Evolutionary conservation across 257 asterid genomes (phyloP).

Genomic region (Ligustrum vulgare): DNA sequence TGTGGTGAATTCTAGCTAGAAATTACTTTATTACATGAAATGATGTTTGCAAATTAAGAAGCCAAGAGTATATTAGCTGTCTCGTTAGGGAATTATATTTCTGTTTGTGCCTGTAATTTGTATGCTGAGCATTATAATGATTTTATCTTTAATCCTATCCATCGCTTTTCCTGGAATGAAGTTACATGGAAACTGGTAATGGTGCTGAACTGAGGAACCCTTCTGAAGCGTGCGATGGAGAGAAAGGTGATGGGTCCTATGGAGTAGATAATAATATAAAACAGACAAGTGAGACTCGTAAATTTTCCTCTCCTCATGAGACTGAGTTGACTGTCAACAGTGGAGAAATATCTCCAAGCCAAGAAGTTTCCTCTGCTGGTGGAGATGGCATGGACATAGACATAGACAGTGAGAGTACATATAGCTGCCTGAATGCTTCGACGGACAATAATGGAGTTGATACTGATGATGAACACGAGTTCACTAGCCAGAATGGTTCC

Average conservation of each 20-base stretch:
- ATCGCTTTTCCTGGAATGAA: slow-evolving; percentile 37
- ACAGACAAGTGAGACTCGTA: slow-evolving; percentile 18
- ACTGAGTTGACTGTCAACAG: slow-evolving; percentile 27
- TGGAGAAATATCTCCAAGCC: slow-evolving; percentile 29
- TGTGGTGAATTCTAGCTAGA: background rate
- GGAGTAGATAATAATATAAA: slow-evolving; percentile 23
- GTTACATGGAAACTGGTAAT: slow-evolving; percentile 40
- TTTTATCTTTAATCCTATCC: slow-evolving; percentile 19
- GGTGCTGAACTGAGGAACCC: slow-evolving; percentile 26
- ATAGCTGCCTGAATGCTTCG: slow-evolving; percentile 49
- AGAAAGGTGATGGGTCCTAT: slow-evolving; percentile 16
- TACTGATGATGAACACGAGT: slow-evolving; percentile 31
- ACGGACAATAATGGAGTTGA: slow-evolving; percentile 35
- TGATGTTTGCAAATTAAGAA: background rate
- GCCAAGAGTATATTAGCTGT: background rate
- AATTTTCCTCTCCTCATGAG: slow-evolving; percentile 25
- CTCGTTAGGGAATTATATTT: background rate
- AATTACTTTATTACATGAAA: background rate
- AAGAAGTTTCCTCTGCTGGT: slow-evolving; percentile 33
- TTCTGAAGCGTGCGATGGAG: slow-evolving; percentile 16
- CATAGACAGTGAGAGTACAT: slow-evolving; percentile 51
- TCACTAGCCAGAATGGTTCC: slow-evolving; percentile 36
- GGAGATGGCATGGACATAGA: slow-evolving; percentile 37
- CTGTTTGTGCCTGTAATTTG: background rate
- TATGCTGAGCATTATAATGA: background rate